Base-by-base conservation (phyloP, 2,329 filamentous ascomycete genomes). In the Stagonosporopsis tanaceti region DNA sequence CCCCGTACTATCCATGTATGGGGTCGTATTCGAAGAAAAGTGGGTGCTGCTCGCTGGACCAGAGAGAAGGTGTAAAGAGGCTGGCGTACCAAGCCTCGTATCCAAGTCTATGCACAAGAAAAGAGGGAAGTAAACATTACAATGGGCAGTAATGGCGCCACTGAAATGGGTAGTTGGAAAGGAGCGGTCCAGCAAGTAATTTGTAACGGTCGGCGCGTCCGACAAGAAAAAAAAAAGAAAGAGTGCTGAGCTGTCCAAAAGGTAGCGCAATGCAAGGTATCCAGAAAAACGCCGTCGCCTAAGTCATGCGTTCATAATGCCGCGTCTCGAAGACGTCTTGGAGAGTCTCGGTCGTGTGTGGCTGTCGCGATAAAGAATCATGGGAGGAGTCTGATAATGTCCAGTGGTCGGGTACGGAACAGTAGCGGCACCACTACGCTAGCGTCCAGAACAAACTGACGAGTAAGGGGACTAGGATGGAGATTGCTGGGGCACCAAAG, bases 361-460 rank as follows among this genome's bases (percentile, higher is more conserved):
- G 48, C 35, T 53, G 46, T 57, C 48, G 58, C 50, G 40, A 44
- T 53, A 58, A 57, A 57, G 50, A 50, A 51, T 44, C 14, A 42
- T 34, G 48, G 40, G 47, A 60, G 47, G 44, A 51, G 51, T 52
- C 39, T 50, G 25, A 14, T 47, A 14, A 27, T 47, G 40, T 47
- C 53, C 35, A 53, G 39, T 57, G 53, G 50, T 57, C 53, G 24
- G 60, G 48, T 46, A 42, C 47, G 34, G 47, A 48, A 47, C 53
- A 50, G 47, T 39, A 40, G 24, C 46, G 52, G 41, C 42, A 48
- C 62, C 64, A 71, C 47, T 64, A 61, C 28, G 57, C 58, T 47
- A 72, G 52, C n/a, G 60, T 60, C 59, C 65, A 67, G 65, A 74
- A 63, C 15, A 75, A 34, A 8, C 61, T 63, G 40, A 73, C 60